Conservation (phyloP, 2,329 filamentous ascomycete genomes). For the Biscogniauxia sp. region DNA sequence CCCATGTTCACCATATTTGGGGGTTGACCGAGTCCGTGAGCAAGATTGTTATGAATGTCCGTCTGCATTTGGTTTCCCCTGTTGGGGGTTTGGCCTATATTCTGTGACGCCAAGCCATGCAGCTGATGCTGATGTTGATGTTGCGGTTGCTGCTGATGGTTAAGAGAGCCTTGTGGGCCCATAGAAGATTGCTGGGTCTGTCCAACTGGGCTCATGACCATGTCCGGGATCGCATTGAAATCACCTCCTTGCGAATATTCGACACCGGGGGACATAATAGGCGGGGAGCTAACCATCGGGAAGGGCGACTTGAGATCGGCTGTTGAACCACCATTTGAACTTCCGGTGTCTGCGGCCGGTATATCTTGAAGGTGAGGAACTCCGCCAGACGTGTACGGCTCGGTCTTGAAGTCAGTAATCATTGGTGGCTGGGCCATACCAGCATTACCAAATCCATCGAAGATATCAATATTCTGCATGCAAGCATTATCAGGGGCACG, state of each 20-base stretch:
- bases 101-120: constrained; percentile 27
- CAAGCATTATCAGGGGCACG: constrained; percentile 54
- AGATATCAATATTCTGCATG: constrained; percentile 54
- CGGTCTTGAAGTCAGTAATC: constrained; percentile 46
- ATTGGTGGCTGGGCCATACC: constrained; percentile 57
- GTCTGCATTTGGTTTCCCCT: constrained; percentile 35
- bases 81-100: constrained; percentile 33
- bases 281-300: constrained; percentile 46
- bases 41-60: constrained; percentile 29
- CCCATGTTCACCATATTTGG: constrained; percentile 32
- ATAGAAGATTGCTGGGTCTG: constrained; percentile 34
- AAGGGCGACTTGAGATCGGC: constrained; percentile 51
- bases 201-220: constrained; percentile 51
- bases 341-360: constrained; percentile 36
- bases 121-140: constrained; percentile 25
- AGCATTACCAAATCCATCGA: constrained; percentile 63
- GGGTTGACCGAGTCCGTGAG: constrained; percentile 30
- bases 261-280: constrained; percentile 50
- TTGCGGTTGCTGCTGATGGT: constrained; percentile 32
- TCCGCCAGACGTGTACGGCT: constrained; percentile 32
- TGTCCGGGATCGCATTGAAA: constrained; percentile 51
- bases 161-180: constrained; percentile 31
- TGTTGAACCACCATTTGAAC: constrained; percentile 33
- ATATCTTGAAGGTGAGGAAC: constrained; percentile 42
- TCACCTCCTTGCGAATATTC: constrained; percentile 49